Conservation (phyloP, 306 rosid genomes). For the Abrus precatorius region DNA sequence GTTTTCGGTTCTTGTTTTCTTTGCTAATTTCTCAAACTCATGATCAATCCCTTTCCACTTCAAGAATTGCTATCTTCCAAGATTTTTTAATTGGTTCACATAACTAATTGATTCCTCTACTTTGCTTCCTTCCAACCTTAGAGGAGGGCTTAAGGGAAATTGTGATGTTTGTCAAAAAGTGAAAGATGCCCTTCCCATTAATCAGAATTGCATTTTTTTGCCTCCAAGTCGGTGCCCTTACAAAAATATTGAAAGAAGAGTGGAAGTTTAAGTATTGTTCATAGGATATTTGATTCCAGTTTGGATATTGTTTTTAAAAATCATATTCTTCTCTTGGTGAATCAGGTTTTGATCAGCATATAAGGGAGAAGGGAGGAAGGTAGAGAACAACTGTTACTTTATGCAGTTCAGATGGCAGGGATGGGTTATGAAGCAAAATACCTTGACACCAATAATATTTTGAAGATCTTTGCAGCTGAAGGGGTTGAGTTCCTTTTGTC, state of each 20-base stretch:
- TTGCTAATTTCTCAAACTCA: not conserved
- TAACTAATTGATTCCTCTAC: not conserved
- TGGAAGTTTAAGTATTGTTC: conserved; percentile 1
- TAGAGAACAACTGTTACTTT: conserved; percentile 32
- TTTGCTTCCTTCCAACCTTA: conserved; percentile 33
- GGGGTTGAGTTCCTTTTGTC: conserved; percentile 84
- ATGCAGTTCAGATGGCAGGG: conserved; percentile 66
- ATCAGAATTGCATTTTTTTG: conserved; percentile 32
- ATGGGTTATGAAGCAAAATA: conserved; percentile 50
- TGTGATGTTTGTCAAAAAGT: not conserved
- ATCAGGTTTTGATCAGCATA: conserved; percentile 44
- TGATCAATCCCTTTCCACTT: not conserved
- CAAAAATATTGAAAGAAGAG: not conserved
- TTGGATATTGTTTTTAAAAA: conserved; percentile 8
- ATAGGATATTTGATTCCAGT: conserved; percentile 22
- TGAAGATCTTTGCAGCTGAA: conserved; percentile 63
- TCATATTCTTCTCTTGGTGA: conserved; percentile 47
- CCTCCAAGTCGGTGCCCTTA: conserved; percentile 29
- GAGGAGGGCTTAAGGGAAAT: not conserved
- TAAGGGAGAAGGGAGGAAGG: not conserved
- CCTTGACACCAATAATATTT: conserved; percentile 52
- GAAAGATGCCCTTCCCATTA: conserved; percentile 28
- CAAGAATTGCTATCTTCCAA: not conserved
- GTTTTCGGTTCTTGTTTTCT: not conserved
- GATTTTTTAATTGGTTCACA: not conserved